phyloP scores from a whole-genome alignment of 2,329 filamentous ascomycete genomes.

The Dactylellina drechsleri region DNA sequence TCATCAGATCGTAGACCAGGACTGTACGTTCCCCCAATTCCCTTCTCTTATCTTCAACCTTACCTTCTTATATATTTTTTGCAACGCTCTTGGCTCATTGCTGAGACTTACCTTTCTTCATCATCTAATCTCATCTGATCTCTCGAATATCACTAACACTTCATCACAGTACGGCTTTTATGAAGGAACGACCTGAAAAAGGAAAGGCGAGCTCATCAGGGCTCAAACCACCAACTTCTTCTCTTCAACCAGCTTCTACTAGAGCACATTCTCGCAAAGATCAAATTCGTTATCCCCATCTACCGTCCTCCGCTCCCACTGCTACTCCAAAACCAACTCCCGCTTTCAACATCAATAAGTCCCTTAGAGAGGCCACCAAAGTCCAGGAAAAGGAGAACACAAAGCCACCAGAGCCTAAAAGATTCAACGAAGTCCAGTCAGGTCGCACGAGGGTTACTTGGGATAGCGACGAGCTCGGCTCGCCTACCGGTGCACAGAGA shows the following conservation, averaged over 20 bases:
- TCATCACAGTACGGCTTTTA: not conserved
- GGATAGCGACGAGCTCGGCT: not conserved
- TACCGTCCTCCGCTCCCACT: not conserved
- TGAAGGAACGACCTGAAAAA: not conserved
- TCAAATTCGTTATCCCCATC: slow-evolving; percentile 3
- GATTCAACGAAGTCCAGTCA: slow-evolving; percentile 22
- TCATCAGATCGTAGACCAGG: not conserved
- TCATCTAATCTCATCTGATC: too few species aligned
- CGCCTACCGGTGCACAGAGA: not conserved
- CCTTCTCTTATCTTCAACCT: too few species aligned
- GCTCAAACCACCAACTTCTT: slow-evolving; percentile 10
- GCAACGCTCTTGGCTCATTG: too few species aligned
- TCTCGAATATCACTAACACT: not conserved
- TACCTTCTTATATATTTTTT: too few species aligned
- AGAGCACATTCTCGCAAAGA: not conserved
- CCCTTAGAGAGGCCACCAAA: slow-evolving; percentile 1
- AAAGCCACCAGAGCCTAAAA: not conserved
- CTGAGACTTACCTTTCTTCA: too few species aligned
- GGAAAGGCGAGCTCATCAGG: not conserved
- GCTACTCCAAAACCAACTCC: slow-evolving; percentile 1
- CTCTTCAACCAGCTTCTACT: not conserved
- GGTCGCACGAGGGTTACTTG: not conserved
- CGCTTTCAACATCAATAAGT: slow-evolving; percentile 21
- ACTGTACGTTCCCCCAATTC: not conserved
- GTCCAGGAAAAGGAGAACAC: slow-evolving; percentile 32